These are phyloP conservation scores for Globisporangium nunn DNA, from an alignment of 352 stramenopile species.

Conservation along the genomic window DNA sequence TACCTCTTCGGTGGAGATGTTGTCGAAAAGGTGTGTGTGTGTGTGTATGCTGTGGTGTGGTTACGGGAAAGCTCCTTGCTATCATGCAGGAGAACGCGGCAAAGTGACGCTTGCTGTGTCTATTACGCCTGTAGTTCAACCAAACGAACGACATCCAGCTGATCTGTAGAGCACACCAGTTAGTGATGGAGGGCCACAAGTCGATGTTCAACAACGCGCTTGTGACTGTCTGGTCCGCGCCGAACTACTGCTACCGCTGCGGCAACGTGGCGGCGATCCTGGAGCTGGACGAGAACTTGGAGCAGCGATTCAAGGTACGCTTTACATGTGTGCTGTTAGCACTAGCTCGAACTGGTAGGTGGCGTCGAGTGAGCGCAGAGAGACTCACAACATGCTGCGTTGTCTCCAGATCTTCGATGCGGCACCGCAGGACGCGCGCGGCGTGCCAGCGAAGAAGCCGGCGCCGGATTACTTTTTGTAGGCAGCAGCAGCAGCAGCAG, in stretches of 20 bases:
- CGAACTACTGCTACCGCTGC: constrained; percentile 99
- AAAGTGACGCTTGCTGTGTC: background rate
- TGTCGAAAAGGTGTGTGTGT: constrained; percentile 82
- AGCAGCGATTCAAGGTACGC: constrained; percentile 81
- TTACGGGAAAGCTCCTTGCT: no score
- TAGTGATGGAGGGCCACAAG: constrained; percentile 90
- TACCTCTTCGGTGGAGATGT: constrained; percentile 99
- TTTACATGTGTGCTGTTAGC: background rate
- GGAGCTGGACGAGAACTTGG: constrained; percentile 96
- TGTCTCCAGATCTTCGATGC: constrained; percentile 94
- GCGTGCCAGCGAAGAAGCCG: constrained; percentile 97
- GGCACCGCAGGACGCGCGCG: constrained; percentile 94
- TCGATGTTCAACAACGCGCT: constrained; percentile 97
- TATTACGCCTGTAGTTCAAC: constrained; percentile 85
- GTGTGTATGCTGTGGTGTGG: background rate
- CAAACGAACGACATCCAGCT: constrained; percentile 96
- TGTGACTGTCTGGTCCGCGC: constrained; percentile 98
- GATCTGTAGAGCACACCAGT: constrained; percentile 97
- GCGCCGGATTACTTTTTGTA: constrained; percentile 99
- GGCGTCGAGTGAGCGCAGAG: background rate
- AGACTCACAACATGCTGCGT: no score
- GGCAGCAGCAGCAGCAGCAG: constrained; percentile 8
- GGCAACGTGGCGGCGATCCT: constrained; percentile 98
- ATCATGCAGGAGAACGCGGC: no score
- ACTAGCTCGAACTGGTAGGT: no score